These are phyloP conservation scores for Termitomyces sp. DNA, from an alignment of 768 basidiomycete genomes.

Conservation along the genomic window DNA sequence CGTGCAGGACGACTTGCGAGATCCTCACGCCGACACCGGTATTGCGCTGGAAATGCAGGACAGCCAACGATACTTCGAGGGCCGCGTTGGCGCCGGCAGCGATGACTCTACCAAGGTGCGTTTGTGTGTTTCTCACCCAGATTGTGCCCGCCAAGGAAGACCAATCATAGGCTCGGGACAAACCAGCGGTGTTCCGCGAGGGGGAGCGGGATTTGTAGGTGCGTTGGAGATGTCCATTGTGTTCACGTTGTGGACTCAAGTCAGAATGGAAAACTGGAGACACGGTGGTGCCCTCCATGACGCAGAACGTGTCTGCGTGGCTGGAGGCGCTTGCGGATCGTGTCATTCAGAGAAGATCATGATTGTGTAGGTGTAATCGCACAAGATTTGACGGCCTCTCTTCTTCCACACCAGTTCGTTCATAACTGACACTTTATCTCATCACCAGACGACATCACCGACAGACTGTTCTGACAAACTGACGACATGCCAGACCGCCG, in stretches of 20 bases:
- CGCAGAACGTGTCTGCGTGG: slow-evolving; percentile 70
- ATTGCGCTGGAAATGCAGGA: slow-evolving; percentile 87
- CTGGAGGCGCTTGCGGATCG: no score
- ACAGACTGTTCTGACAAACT: slow-evolving; percentile 73
- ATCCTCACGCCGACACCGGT: slow-evolving; percentile 56
- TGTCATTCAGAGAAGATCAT: no score
- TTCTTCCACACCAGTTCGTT: background rate
- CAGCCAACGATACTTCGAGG: slow-evolving; percentile 78
- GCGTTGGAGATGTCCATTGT: background rate
- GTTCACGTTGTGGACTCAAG: slow-evolving; percentile 30
- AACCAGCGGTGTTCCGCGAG: slow-evolving; percentile 42
- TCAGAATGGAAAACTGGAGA: slow-evolving; percentile 66
- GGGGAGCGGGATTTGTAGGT: slow-evolving; percentile 50
- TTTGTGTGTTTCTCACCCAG: no score
- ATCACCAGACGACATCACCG: slow-evolving; percentile 71
- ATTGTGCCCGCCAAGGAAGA: no score
- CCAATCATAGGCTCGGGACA: slow-evolving; percentile 35
- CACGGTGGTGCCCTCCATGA: slow-evolving; percentile 67
- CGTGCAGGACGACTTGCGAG: slow-evolving; percentile 68
- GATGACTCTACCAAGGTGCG: slow-evolving; percentile 24
- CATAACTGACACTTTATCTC: background rate
- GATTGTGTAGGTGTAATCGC: slow-evolving; percentile 55
- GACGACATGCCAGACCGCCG: slow-evolving; percentile 86
- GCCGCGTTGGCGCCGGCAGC: slow-evolving; percentile 30
- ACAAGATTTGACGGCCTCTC: slow-evolving; percentile 46